A percentile compares a stretch with the other conserved stretches of the same genome.
Evolutionary conservation across 2,329 filamentous ascomycete species (phyloP).

Genomic region (Coniella vitis): DNA sequence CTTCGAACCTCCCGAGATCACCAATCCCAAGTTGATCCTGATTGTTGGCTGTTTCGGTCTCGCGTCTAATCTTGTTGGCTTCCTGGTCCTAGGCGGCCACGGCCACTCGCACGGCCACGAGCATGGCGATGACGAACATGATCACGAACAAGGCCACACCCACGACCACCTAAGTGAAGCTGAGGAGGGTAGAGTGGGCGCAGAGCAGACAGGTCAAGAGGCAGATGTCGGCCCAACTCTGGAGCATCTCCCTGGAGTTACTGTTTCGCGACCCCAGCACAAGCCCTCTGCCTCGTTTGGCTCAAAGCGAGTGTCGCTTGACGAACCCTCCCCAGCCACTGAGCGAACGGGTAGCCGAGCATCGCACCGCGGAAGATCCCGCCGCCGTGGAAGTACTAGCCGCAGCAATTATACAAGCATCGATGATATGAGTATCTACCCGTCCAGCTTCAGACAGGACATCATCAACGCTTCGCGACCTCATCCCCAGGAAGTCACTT

Average conservation of each 20-base stretch:
- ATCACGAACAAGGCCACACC: constrained; percentile 36
- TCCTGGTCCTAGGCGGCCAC: constrained; percentile 89
- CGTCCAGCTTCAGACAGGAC: constrained; percentile 82
- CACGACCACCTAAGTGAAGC: constrained; percentile 33
- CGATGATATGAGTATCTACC: constrained; percentile 75
- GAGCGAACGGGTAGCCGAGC: constrained; percentile 20
- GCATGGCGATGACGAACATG: constrained; percentile 47
- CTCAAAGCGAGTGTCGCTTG: constrained; percentile 16
- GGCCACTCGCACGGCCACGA: constrained; percentile 69
- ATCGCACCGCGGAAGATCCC: constrained; percentile 31
- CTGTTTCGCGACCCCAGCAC: constrained; percentile 42
- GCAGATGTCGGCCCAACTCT: constrained; percentile 53
- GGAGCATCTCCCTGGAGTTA: constrained; percentile 57
- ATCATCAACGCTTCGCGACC: constrained; percentile 78
- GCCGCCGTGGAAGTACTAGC: constrained; percentile 39
- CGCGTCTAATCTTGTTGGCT: constrained; percentile 79
- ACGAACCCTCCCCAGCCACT: constrained; percentile 24
- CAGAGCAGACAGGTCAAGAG: constrained; percentile 35
- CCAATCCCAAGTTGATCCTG: constrained; percentile 78
- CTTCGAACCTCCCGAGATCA: constrained; percentile 82
- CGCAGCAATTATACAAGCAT: constrained; percentile 58
- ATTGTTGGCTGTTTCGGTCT: constrained; percentile 84
- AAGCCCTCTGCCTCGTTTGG: constrained; percentile 18
- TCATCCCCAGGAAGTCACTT: constrained; percentile 37
- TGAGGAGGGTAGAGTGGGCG: constrained; percentile 46